These are phyloP conservation scores for Blastobotrys muscicola DNA, from an alignment of 805 yeast genomes.

Conservation along the genomic window DNA sequence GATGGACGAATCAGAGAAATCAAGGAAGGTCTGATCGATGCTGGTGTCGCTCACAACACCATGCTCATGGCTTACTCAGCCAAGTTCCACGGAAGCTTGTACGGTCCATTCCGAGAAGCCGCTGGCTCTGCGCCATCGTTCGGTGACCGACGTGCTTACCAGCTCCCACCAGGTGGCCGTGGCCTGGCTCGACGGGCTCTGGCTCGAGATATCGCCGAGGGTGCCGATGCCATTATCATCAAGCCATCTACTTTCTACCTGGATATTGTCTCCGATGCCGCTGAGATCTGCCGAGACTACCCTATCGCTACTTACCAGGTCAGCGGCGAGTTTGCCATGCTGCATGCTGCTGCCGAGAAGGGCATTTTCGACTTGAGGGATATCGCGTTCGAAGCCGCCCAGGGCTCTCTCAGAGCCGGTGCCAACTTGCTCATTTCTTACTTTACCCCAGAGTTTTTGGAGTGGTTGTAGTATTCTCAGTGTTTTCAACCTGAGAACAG, in stretches of 20 bases:
- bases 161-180: constrained; percentile 84
- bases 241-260: constrained; percentile 94
- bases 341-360: constrained; percentile 96
- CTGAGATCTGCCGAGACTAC: constrained; percentile 67
- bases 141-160: constrained; percentile 91
- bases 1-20: constrained; percentile 90
- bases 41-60: constrained; percentile 75
- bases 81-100: constrained; percentile 80
- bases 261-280: constrained; percentile 84
- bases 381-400: constrained; percentile 72
- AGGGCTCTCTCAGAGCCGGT: constrained; percentile 92
- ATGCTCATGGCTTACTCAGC: constrained; percentile 92
- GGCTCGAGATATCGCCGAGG: constrained; percentile 76
- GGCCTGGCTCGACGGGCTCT: constrained; percentile 93
- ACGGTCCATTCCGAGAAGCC: constrained; percentile 97
- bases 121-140: constrained; percentile 84
- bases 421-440: constrained; percentile 86
- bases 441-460: constrained; percentile 91
- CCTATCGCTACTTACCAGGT: constrained; percentile 96
- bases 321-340: constrained; percentile 95
- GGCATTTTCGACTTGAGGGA: constrained; percentile 79
- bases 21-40: constrained; percentile 71
- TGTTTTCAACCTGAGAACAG: too few species aligned
- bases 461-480: constrained; percentile 50
- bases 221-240: constrained; percentile 91